Percentiles rank a stretch among this genome's conserved stretches.
Evolutionary conservation across 805 yeast genomes (phyloP).

Genomic region (Nakazawaea laoshanensis): DNA sequence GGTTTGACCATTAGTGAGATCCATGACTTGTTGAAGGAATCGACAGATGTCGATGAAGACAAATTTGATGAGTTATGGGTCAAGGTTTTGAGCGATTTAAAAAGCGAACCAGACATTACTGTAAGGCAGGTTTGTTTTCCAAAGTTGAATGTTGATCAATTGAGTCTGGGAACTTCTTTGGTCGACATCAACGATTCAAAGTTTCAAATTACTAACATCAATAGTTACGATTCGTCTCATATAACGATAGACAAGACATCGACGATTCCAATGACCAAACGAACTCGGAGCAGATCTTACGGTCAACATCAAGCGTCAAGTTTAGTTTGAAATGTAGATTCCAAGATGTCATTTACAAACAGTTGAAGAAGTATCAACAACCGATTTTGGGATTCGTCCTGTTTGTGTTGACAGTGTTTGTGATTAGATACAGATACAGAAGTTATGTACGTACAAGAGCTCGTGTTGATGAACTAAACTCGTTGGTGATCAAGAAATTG

Average conservation of each 20-base stretch:
- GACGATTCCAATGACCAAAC: constrained; percentile 32
- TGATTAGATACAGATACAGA: constrained; percentile 24
- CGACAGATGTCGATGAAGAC: constrained; percentile 39
- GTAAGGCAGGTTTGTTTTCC: constrained; percentile 62
- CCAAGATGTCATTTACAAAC: constrained; percentile 39
- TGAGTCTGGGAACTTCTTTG: neutral
- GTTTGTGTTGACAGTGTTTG: neutral
- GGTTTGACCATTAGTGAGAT: constrained; percentile 44
- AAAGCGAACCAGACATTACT: constrained; percentile 59
- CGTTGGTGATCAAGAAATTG: constrained; percentile 41
- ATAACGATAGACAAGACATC: constrained; percentile 15
- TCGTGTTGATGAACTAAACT: constrained; percentile 35
- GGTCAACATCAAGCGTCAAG: constrained; percentile 65
- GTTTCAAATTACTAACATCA: constrained; percentile 6
- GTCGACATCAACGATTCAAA: neutral
- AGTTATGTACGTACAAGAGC: constrained; percentile 28
- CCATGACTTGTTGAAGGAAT: constrained; percentile 38
- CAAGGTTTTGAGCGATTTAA: constrained; percentile 51
- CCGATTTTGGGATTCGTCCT: neutral
- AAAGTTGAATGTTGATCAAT: constrained; percentile 13
- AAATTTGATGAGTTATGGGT: constrained; percentile 75
- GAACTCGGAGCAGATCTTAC: constrained; percentile 47
- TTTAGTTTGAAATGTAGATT: constrained; percentile 48
- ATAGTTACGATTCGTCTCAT: constrained; percentile 17
- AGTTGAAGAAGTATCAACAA: constrained; percentile 3